Evolutionary conservation across 306 rosid species (phyloP).

Genomic region (Lagenaria siceraria): DNA sequence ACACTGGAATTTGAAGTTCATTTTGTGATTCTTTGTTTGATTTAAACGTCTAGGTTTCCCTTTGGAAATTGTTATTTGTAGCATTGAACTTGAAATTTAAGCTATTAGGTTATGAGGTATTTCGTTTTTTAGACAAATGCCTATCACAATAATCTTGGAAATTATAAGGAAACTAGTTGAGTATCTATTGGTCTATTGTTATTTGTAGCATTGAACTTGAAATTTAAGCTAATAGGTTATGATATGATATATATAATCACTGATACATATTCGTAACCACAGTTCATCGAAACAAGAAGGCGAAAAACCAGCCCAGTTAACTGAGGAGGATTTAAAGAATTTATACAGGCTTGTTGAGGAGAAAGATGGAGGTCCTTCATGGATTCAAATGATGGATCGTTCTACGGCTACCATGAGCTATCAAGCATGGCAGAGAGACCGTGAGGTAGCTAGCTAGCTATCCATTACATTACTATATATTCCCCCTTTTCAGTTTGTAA

Average conservation of each 20-base stretch:
- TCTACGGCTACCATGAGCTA: constrained; percentile 62
- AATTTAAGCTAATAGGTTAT: background rate
- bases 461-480: background rate
- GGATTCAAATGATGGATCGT: constrained; percentile 97
- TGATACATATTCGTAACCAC: background rate
- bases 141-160: background rate
- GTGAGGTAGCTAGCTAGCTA: constrained; percentile 19
- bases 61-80: background rate
- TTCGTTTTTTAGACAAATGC: background rate
- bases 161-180: background rate
- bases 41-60: background rate
- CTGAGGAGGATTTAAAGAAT: constrained; percentile 32
- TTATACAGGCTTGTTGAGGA: constrained; percentile 35
- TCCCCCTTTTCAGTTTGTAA: background rate
- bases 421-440: constrained; percentile 65
- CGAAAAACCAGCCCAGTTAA: constrained; percentile 21
- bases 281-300: constrained; percentile 28
- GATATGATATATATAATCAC: background rate
- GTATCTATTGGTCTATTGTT: too few relatives aligned
- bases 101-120: background rate
- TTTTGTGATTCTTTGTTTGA: background rate
- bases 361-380: constrained; percentile 81
- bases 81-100: background rate
- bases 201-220: too few relatives aligned
- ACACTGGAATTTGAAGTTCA: background rate